phyloP scores from a whole-genome alignment of 345 rosid species.

The Hypericum perforatum region DNA sequence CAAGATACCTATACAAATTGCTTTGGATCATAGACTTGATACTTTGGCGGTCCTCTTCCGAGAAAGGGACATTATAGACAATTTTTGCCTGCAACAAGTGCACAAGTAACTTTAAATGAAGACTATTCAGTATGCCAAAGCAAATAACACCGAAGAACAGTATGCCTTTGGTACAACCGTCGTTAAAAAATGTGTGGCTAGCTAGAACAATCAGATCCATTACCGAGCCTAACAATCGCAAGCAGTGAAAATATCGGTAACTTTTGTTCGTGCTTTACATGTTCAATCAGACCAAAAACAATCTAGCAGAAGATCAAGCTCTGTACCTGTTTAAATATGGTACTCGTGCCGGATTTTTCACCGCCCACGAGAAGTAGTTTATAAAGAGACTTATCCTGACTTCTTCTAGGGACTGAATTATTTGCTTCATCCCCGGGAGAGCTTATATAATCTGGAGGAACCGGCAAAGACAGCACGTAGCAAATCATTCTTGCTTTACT shows the following conservation, averaged over 20 bases:
- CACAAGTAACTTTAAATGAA: constrained; percentile 2
- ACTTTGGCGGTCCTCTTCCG: constrained; percentile 60
- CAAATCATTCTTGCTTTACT: constrained; percentile 34
- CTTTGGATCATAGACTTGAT: constrained; percentile 71
- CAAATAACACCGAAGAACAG: too few species aligned
- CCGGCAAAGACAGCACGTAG: constrained; percentile 46
- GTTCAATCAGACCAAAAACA: not conserved
- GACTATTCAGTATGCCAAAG: not conserved
- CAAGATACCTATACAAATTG: constrained; percentile 63
- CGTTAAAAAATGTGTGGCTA: too few species aligned
- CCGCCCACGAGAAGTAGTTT: constrained; percentile 68
- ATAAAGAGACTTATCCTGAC: constrained; percentile 23
- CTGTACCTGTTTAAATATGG: constrained; percentile 76
- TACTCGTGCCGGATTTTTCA: constrained; percentile 70
- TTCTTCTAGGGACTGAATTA: not conserved
- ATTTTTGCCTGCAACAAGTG: constrained; percentile 63
- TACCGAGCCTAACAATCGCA: too few species aligned
- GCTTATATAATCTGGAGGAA: constrained; percentile 30
- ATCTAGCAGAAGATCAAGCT: not conserved
- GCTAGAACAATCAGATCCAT: too few species aligned
- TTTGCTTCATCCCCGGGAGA: constrained; percentile 27
- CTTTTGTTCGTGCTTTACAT: too few species aligned
- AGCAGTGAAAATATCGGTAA: too few species aligned
- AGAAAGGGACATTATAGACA: constrained; percentile 53
- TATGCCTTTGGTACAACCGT: too few species aligned